These are phyloP conservation scores for Populus ilicifolia DNA, from an alignment of 345 rosid genomes.

Conservation along the genomic window DNA sequence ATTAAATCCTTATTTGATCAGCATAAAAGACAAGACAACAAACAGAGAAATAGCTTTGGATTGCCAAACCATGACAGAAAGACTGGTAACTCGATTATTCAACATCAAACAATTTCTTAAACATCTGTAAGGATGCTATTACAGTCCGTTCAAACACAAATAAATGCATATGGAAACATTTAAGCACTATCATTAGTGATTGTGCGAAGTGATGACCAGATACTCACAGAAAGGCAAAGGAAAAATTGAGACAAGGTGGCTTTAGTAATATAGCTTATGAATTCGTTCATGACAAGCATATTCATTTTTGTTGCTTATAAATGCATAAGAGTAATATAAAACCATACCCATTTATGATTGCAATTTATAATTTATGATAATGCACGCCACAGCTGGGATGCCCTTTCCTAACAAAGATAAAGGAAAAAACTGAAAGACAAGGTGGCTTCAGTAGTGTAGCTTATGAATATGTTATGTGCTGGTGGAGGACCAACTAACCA, in stretches of 20 bases:
- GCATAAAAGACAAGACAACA: conserved; percentile 7
- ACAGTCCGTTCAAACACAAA: too few species aligned
- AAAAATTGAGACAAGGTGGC: conserved; percentile 29
- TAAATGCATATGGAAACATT: too few species aligned
- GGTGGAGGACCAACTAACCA: conserved; percentile 23
- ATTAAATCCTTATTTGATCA: background rate
- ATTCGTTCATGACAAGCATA: conserved; percentile 21
- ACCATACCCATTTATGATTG: background rate
- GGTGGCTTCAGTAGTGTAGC: conserved; percentile 35
- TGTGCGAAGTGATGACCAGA: too few species aligned
- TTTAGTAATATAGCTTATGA: conserved; percentile 41
- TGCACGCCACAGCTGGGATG: conserved; percentile 35
- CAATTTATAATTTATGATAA: background rate
- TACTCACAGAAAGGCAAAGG: conserved; percentile 11
- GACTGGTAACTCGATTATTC: background rate
- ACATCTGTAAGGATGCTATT: background rate
- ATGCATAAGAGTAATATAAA: background rate
- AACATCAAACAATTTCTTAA: background rate
- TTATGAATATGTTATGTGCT: conserved; percentile 49
- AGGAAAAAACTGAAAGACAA: conserved; percentile 30
- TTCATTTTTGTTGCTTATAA: too few species aligned
- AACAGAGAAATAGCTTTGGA: too few species aligned
- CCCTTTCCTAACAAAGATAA: conserved; percentile 13
- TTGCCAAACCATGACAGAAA: background rate
- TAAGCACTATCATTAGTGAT: too few species aligned